Percentiles rank a stretch among this genome's conserved stretches.
Conservation (phyloP, 2,329 filamentous ascomycete species). For the Cladorrhinum sp. region DNA sequence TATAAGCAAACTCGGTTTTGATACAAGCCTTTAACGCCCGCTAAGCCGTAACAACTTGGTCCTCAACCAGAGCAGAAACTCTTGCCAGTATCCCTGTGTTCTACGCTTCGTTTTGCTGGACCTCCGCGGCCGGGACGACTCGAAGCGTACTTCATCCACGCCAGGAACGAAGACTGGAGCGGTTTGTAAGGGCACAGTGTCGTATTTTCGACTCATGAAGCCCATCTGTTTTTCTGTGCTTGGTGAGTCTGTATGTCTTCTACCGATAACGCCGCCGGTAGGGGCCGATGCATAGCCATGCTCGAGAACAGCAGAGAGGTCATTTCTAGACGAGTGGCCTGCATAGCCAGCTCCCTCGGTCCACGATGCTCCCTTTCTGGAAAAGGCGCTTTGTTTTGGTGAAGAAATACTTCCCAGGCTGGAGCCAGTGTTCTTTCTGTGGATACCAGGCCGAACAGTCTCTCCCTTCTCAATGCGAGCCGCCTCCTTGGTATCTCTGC, state of each 20-base stretch:
- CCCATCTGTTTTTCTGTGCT: conserved; percentile 40
- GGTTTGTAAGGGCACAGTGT: conserved; percentile 36
- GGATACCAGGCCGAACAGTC: conserved; percentile 33
- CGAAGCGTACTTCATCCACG: conserved; percentile 45
- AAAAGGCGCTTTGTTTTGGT: not conserved
- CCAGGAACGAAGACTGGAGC: conserved; percentile 33
- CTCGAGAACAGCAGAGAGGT: conserved; percentile 7
- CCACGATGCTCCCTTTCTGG: conserved; percentile 12
- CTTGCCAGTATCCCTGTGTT: conserved; percentile 61
- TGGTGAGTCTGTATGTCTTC: conserved; percentile 16
- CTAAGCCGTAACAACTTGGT: conserved; percentile 51
- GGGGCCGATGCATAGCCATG: not conserved
- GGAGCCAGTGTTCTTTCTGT: conserved; percentile 29
- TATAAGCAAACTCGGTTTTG: not conserved
- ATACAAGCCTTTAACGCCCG: conserved; percentile 25
- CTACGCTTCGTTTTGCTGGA: conserved; percentile 54
- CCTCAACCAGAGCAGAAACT: conserved; percentile 62
- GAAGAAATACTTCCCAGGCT: conserved; percentile 19
- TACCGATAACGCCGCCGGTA: conserved; percentile 5
- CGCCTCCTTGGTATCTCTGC: conserved; percentile 56
- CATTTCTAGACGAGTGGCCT: conserved; percentile 15
- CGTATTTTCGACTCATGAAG: conserved; percentile 48
- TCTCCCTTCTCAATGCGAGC: conserved; percentile 48
- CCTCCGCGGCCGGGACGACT: conserved; percentile 39
- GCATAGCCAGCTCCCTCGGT: not conserved